Percentiles rank a stretch among this genome's conserved stretches.
Evolutionary conservation across 805 yeast species (phyloP).

Genomic region (Kodamaea sagamina): DNA sequence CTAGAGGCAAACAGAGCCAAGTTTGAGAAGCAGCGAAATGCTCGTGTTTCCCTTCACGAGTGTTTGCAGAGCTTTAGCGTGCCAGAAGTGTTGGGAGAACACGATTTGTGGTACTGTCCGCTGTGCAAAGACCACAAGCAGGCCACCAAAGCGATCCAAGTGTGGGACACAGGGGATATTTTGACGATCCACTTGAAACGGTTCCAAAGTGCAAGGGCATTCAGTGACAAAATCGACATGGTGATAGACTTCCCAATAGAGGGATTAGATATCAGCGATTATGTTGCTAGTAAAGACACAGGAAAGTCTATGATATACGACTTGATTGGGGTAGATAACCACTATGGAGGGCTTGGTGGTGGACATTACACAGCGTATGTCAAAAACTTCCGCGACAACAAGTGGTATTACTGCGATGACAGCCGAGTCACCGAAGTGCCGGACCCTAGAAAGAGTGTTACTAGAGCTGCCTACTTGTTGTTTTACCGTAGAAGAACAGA

Average conservation of each 20-base stretch:
- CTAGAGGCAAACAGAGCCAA: slow-evolving; percentile 48
- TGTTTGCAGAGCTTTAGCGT: slow-evolving; percentile 74
- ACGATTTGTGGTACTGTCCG: slow-evolving; percentile 95
- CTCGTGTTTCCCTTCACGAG: slow-evolving; percentile 57
- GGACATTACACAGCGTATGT: slow-evolving; percentile 95
- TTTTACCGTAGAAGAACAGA: slow-evolving; percentile 68
- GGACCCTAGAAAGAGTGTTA: slow-evolving; percentile 59
- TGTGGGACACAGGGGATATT: slow-evolving; percentile 94
- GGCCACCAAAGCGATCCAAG: slow-evolving; percentile 86
- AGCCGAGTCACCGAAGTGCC: slow-evolving; percentile 63
- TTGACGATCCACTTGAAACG: slow-evolving; percentile 87
- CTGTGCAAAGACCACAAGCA: slow-evolving; percentile 83
- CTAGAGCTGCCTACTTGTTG: slow-evolving; percentile 82
- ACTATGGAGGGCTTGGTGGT: slow-evolving; percentile 94
- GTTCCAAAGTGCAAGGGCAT: slow-evolving; percentile 78
- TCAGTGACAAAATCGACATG: slow-evolving; percentile 86
- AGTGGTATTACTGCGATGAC: slow-evolving; percentile 93
- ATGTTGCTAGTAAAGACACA: slow-evolving; percentile 37
- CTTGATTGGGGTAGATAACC: slow-evolving; percentile 90
- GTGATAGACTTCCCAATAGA: slow-evolving; percentile 85
- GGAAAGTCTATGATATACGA: slow-evolving; percentile 58
- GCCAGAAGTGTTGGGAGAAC: slow-evolving; percentile 82
- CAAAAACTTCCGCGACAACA: slow-evolving; percentile 69
- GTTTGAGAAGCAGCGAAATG: slow-evolving; percentile 43
- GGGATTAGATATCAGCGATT: slow-evolving; percentile 70